phyloP scores from a whole-genome alignment of 805 yeast genomes.

The Candida tibetensis region DNA sequence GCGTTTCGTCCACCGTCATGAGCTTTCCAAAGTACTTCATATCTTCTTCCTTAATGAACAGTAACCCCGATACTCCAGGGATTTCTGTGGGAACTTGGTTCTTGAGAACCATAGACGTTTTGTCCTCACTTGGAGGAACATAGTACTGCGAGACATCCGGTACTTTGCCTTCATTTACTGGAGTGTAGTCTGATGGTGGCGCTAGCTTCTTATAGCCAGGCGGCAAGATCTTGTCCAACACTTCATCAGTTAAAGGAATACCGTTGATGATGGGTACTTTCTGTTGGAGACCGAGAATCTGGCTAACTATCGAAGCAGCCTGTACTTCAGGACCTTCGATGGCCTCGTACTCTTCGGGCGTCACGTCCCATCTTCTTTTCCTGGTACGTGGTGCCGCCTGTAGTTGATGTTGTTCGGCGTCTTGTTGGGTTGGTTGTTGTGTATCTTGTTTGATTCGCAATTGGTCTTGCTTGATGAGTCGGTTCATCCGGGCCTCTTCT shows the following conservation, averaged over 20 bases:
- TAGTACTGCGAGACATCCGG: conserved; percentile 43
- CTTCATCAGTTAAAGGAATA: conserved; percentile 40
- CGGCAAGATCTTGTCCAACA: conserved; percentile 51
- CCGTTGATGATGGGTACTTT: conserved; percentile 30
- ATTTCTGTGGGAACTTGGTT: conserved; percentile 48
- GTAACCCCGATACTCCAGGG: conserved; percentile 65
- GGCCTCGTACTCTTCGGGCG: conserved; percentile 30
- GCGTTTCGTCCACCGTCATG: conserved; percentile 26
- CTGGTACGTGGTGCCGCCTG: conserved; percentile 14
- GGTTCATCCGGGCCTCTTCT: conserved; percentile 29
- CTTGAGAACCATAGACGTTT: conserved; percentile 21
- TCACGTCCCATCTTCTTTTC: conserved; percentile 47
- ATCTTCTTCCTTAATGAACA: conserved; percentile 70
- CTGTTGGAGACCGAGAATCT: conserved; percentile 9
- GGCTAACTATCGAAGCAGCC: conserved; percentile 19
- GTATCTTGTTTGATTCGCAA: conserved; percentile 11
- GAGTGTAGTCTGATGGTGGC: conserved; percentile 47
- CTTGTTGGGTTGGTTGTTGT: conserved; percentile 10
- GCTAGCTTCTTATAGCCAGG: conserved; percentile 44
- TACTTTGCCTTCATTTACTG: conserved; percentile 16
- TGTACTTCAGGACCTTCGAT: conserved; percentile 10
- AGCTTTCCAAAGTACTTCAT: conserved; percentile 66
- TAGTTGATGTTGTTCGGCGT: neutral
- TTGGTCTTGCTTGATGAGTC: conserved; percentile 18
- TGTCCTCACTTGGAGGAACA: conserved; percentile 48